Conservation (phyloP, 805 yeast species). For the Candida maris region DNA sequence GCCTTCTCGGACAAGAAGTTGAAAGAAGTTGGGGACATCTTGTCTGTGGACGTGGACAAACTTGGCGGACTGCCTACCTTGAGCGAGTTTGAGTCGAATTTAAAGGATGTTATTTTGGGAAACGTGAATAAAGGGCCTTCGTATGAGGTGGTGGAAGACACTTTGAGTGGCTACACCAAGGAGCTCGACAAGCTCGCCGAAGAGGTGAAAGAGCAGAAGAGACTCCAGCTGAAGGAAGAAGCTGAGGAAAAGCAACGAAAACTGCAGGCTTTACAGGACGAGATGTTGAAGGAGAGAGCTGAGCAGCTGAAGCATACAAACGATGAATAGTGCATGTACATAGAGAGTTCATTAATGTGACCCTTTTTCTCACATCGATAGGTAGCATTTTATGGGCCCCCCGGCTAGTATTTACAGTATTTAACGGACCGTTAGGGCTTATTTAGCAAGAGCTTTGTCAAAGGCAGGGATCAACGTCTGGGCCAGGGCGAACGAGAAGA, state of each 20-base stretch:
- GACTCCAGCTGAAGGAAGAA: constrained; percentile 18
- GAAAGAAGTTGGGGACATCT: constrained; percentile 20
- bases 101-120: constrained; percentile 30
- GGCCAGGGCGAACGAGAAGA: constrained; percentile 96
- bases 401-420: too few species aligned
- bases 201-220: constrained; percentile 19
- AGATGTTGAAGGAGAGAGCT: constrained; percentile 18
- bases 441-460: constrained; percentile 53
- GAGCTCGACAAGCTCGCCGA: constrained; percentile 24
- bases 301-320: constrained; percentile 3
- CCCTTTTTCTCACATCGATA: too few species aligned
- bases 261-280: constrained; percentile 21
- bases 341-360: too few species aligned
- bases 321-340: constrained; percentile 1
- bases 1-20: constrained; percentile 45
- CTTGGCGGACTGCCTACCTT: constrained; percentile 21
- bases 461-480: constrained; percentile 96
- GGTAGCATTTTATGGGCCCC: too few species aligned
- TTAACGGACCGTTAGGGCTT: too few species aligned
- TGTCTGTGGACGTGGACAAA: constrained; percentile 18
- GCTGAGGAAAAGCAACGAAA: constrained; percentile 24
- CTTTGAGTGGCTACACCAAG: constrained; percentile 26
- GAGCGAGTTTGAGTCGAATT: constrained; percentile 21
- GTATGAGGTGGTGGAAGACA: constrained; percentile 29
- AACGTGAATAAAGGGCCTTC: constrained; percentile 31